Evolutionary conservation across 768 basidiomycete genomes (phyloP), one percentile per base, ranked within the genome.

Genomic region (Trametes cubensis): DNA sequence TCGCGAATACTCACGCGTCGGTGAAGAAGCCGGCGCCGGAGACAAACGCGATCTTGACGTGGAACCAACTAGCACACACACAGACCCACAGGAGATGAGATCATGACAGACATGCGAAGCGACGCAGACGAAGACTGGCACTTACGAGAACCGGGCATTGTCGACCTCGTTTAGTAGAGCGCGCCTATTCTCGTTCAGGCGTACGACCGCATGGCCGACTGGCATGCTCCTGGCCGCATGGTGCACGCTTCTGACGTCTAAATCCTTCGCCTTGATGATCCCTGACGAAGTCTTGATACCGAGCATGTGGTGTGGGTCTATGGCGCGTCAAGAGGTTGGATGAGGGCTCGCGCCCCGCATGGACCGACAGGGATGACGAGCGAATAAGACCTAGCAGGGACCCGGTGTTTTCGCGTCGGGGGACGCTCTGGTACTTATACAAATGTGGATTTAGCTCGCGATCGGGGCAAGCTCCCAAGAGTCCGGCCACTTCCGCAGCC

Each of bases 131-230:
- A 34, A 34, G 2, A 34, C 34, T 34, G 34, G 34, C 7, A 72
- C 75, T 28, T 50, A 77, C 75, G 73, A 74, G 73, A 83, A 84
- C 40, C 73, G 73, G 52, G 82, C 82, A 63, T 81, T 79, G 73
- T 83, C 82, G 59, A 84, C 72, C 66, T 84, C 81, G 14, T 77
- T 74, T 13, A 84, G 76, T 25, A 81, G 79, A 3, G 79, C 80
- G 13, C 78, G 73, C 26, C 82, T 72, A 20, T 73, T 70, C 51
- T 79, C 76, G 69, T 71, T 70, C 46, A 75, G 66, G 46, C 42
- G 63, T 57, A 52, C 61, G 39, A 55, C 53, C 8, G 53, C 46
- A 7, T 45, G 39, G 17, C 40, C 26, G 34, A 34, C 18, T 23
- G 34, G 46, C 23, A 18, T 48, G n/a, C n/a, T 17, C 18, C 47